Evolutionary conservation across 2,329 filamentous ascomycete species (phyloP).

Genomic region (Xylaria sp.): DNA sequence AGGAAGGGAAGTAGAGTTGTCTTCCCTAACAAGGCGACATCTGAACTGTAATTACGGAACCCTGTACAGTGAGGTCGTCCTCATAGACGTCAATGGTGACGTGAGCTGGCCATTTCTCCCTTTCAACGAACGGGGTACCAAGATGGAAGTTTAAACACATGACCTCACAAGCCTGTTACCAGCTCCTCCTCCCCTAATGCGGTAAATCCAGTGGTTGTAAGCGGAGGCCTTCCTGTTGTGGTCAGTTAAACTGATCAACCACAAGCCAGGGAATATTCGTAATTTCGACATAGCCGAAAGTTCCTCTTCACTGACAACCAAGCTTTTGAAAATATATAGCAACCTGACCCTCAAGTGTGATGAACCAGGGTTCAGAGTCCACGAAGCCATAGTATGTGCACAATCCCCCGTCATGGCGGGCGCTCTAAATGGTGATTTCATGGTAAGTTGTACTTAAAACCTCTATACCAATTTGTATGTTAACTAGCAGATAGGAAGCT

Average conservation of each 20-base stretch:
- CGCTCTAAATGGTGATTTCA: slow-evolving; percentile 4
- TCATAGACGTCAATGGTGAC: too few relatives aligned
- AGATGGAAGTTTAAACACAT: not conserved
- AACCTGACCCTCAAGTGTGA: slow-evolving; percentile 10
- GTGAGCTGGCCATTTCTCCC: too few relatives aligned
- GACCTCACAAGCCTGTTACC: not conserved
- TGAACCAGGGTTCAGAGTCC: slow-evolving; percentile 4
- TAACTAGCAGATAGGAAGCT: slow-evolving; percentile 5
- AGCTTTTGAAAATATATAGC: slow-evolving; percentile 5
- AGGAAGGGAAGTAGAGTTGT: too few relatives aligned
- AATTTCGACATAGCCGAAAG: not conserved
- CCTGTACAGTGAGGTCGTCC: too few relatives aligned
- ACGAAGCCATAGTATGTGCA: slow-evolving; percentile 6
- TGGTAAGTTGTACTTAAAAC: not conserved
- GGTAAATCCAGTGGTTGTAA: not conserved
- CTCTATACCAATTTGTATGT: not conserved
- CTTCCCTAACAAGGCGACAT: too few relatives aligned
- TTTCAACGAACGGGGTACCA: not conserved
- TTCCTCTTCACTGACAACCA: not conserved
- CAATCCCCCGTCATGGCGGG: slow-evolving; percentile 14
- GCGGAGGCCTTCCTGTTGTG: not conserved
- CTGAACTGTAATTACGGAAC: too few relatives aligned
- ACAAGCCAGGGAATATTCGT: not conserved
- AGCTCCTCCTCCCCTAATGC: not conserved
- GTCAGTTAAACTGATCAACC: not conserved